phyloP scores from a whole-genome alignment of 345 rosid genomes.

The Corymbia maculata region DNA sequence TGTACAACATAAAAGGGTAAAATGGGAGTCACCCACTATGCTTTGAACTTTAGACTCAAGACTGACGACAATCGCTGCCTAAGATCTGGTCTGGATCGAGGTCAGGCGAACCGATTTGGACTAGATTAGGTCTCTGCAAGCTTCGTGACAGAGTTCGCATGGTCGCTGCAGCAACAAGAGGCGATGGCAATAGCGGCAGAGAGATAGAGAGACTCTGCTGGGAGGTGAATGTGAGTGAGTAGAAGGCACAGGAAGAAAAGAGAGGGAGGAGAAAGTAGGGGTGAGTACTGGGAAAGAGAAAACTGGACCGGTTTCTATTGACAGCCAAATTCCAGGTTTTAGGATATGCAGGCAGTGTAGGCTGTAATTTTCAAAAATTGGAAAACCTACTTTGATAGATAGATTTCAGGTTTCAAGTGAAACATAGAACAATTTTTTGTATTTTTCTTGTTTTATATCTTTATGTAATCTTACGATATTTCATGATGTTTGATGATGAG shows the following conservation, averaged over 20 bases:
- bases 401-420: too few species aligned
- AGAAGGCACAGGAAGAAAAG: background rate
- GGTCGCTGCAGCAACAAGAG: background rate
- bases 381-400: too few species aligned
- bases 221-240: background rate
- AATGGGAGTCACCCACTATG: background rate
- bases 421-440: background rate
- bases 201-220: too few species aligned
- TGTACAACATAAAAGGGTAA: background rate
- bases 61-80: background rate
- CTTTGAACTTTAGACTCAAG: background rate
- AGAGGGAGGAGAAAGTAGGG: background rate
- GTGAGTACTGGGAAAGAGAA: accelerated
- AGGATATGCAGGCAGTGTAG: accelerated
- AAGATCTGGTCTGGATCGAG: background rate
- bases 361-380: too few species aligned
- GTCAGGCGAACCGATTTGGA: background rate
- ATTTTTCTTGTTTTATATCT: background rate
- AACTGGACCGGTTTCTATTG: background rate
- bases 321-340: background rate
- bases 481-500: accelerated
- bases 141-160: background rate
- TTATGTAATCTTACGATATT: too few species aligned
- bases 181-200: background rate
- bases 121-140: background rate